Percentiles rank a stretch among this genome's conserved stretches.
These are phyloP conservation scores for Aphanomyces astaci DNA, from an alignment of 352 stramenopile species.

Conservation along the genomic window DNA sequence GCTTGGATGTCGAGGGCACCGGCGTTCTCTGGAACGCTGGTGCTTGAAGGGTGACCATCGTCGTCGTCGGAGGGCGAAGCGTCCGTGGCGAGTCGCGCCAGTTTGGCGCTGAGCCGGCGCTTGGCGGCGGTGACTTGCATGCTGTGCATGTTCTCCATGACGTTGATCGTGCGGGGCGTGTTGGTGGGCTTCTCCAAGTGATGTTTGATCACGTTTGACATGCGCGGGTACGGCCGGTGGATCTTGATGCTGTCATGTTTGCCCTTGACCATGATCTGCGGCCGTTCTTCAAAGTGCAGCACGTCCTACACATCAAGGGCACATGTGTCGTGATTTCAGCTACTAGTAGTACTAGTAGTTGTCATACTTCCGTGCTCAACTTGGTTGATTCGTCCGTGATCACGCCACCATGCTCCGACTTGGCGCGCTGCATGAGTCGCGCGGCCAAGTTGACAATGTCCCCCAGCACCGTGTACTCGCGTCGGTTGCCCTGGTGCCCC, in stretches of 20 bases:
- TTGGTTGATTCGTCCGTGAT: conserved; percentile 86
- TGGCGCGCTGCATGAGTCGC: conserved; percentile 87
- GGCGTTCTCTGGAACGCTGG: conserved; percentile 62
- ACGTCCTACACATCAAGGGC: conserved; percentile 37
- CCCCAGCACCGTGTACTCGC: conserved; percentile 91
- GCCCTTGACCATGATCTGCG: conserved; percentile 87
- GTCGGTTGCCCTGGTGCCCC: conserved; percentile 80
- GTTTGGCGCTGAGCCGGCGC: conserved; percentile 36
- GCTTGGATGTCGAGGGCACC: conserved; percentile 43
- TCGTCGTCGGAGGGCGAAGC: background rate
- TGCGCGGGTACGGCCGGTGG: conserved; percentile 75
- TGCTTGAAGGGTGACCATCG: background rate
- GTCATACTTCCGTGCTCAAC: conserved; percentile 38
- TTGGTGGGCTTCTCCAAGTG: conserved; percentile 36
- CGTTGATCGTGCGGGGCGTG: conserved; percentile 31
- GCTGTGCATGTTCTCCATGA: conserved; percentile 84
- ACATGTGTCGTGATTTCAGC: too few relatives aligned
- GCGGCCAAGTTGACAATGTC: conserved; percentile 92
- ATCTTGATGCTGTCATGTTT: conserved; percentile 89
- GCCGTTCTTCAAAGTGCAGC: conserved; percentile 83
- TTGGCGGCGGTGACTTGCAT: conserved; percentile 76
- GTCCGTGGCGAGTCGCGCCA: conserved; percentile 33
- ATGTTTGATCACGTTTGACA: conserved; percentile 76
- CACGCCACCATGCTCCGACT: conserved; percentile 72
- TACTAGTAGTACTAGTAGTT: too few relatives aligned